Evolutionary conservation across 1,139 yeast genomes (phyloP).

Genomic region (Protomyces arabidopsidicola): DNA sequence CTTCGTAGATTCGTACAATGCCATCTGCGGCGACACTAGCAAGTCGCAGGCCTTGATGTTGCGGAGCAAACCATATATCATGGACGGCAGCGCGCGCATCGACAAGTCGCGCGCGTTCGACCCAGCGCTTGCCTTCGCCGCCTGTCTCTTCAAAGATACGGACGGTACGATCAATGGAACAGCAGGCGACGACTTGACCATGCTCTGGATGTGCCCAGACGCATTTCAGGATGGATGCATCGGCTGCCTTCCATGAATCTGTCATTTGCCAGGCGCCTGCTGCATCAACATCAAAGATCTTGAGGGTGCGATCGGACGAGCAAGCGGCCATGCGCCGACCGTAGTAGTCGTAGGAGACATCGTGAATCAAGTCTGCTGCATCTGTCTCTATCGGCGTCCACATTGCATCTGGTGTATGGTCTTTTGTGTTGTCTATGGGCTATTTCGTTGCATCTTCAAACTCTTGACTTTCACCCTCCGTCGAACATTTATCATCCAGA

Average conservation of each 20-base stretch:
- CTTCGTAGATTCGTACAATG: slow-evolving; percentile 76
- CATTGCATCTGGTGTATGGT: background rate
- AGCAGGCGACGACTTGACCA: slow-evolving; percentile 79
- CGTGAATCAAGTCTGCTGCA: slow-evolving; percentile 87
- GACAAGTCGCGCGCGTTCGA: slow-evolving; percentile 30
- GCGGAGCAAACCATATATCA: slow-evolving; percentile 84
- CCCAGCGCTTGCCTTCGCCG: slow-evolving; percentile 69
- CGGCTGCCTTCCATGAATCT: slow-evolving; percentile 94
- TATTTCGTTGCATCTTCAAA: no score
- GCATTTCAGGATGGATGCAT: slow-evolving; percentile 72
- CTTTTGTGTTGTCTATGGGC: background rate
- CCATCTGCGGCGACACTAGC: slow-evolving; percentile 94
- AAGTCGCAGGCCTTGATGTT: slow-evolving; percentile 71
- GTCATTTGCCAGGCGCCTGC: slow-evolving; percentile 61
- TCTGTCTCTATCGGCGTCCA: slow-evolving; percentile 56
- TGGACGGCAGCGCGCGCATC: slow-evolving; percentile 65
- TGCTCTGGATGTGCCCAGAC: slow-evolving; percentile 95
- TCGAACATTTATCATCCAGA: no score
- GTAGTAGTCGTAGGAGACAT: slow-evolving; percentile 73
- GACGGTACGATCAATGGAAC: slow-evolving; percentile 83
- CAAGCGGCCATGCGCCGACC: slow-evolving; percentile 88
- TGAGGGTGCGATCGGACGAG: slow-evolving; percentile 85
- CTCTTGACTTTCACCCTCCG: no score
- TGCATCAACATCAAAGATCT: slow-evolving; percentile 60
- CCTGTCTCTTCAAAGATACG: slow-evolving; percentile 82